Percentiles rank a stretch among this genome's conserved stretches.
Conservation (phyloP, 768 basidiomycete genomes). For the Russula vinacea region DNA sequence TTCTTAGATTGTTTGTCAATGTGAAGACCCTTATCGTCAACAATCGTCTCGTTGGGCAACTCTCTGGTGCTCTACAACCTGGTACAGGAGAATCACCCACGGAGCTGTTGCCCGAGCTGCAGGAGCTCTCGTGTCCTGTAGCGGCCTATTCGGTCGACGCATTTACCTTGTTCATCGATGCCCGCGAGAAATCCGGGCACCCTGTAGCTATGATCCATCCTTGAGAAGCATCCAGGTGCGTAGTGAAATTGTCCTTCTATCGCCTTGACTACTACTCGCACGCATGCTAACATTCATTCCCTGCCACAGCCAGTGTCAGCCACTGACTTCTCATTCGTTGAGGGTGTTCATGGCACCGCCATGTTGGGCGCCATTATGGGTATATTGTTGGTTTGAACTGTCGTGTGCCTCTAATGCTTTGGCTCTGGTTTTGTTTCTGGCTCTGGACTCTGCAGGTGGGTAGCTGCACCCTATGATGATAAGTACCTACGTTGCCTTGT, state of each 20-base stretch:
- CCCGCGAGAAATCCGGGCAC: not conserved
- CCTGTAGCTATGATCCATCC: not conserved
- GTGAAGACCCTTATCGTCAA: not conserved
- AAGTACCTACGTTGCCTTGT: no score
- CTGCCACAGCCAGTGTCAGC: no score
- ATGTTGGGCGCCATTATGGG: no score
- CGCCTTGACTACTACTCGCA: not conserved
- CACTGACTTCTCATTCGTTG: no score
- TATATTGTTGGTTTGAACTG: no score
- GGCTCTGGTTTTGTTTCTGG: no score
- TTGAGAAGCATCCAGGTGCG: not conserved
- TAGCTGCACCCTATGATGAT: no score
- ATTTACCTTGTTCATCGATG: not conserved
- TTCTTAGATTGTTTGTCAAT: not conserved
- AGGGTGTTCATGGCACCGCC: no score
- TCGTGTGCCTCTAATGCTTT: no score
- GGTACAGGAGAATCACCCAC: not conserved
- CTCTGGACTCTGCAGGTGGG: no score
- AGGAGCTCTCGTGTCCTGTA: not conserved
- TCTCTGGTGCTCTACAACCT: not conserved
- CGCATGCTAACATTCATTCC: no score
- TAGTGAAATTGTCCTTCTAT: not conserved
- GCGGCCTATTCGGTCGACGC: not conserved
- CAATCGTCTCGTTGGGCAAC: not conserved
- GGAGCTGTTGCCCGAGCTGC: not conserved